Evolutionary conservation across 768 basidiomycete genomes (phyloP).

Genomic region (Mycena galericulata): DNA sequence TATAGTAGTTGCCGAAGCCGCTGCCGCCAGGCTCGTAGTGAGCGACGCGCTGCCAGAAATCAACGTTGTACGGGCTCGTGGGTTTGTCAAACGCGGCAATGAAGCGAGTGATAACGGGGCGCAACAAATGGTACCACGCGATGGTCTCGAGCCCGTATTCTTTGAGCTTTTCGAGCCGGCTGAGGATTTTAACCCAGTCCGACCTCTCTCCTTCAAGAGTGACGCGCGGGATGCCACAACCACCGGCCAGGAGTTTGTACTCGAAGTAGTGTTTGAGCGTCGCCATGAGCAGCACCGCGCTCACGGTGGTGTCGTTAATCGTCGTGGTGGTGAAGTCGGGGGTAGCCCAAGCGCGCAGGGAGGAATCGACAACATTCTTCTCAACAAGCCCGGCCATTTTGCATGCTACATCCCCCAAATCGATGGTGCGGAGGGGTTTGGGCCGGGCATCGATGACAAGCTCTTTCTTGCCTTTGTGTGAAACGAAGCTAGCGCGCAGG

Average conservation of each 20-base stretch:
- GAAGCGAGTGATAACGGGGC: slow-evolving; percentile 52
- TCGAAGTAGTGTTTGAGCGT: slow-evolving; percentile 55
- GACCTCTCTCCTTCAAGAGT: slow-evolving; percentile 55
- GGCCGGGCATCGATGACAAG: slow-evolving; percentile 20
- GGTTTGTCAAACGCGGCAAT: slow-evolving; percentile 47
- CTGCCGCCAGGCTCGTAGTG: slow-evolving; percentile 17
- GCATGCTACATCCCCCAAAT: slow-evolving; percentile 42
- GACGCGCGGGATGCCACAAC: slow-evolving; percentile 50
- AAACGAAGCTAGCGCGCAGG: slow-evolving; percentile 48
- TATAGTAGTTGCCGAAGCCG: slow-evolving; percentile 9
- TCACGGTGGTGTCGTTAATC: slow-evolving; percentile 48
- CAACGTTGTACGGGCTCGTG: slow-evolving; percentile 14
- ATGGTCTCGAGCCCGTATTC: slow-evolving; percentile 47
- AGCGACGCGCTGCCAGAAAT: not conserved
- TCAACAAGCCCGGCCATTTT: slow-evolving; percentile 41
- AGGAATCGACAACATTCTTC: slow-evolving; percentile 44
- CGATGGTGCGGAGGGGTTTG: slow-evolving; percentile 27
- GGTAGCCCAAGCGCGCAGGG: slow-evolving; percentile 53
- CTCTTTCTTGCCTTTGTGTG: slow-evolving; percentile 40
- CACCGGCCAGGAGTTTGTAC: slow-evolving; percentile 41
- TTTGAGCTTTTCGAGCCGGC: slow-evolving; percentile 52
- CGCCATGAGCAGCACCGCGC: slow-evolving; percentile 56
- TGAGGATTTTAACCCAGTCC: slow-evolving; percentile 53
- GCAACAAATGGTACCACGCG: slow-evolving; percentile 55
- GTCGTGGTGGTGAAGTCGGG: slow-evolving; percentile 61